Evolutionary conservation across 2,329 filamentous ascomycete species (phyloP).

Genomic region (Colletotrichum sidae): DNA sequence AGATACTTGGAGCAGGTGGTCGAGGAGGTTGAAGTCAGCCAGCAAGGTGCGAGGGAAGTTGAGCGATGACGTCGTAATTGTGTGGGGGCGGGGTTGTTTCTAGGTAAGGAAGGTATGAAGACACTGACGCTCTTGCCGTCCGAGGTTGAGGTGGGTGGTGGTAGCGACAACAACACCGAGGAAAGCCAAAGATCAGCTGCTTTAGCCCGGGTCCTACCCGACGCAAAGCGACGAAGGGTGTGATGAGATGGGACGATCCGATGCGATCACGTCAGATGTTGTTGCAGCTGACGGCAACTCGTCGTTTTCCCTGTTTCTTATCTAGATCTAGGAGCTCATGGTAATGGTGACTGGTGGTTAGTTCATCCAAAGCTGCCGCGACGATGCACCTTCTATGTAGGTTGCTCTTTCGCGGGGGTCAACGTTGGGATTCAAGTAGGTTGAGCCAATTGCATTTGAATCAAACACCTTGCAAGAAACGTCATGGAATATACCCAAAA

Average conservation of each 20-base stretch:
- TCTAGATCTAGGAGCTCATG: background rate
- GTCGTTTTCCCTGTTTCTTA: constrained; percentile 6
- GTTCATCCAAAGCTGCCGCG: no score
- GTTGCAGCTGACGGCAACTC: constrained; percentile 5
- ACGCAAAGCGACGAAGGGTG: constrained; percentile 15
- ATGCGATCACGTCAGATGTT: constrained; percentile 9
- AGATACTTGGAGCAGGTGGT: background rate
- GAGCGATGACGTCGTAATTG: constrained; percentile 32
- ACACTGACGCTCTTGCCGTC: no score
- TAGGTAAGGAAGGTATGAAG: no score
- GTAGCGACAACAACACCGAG: no score
- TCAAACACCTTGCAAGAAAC: no score
- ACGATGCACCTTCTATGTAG: no score
- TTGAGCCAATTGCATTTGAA: no score
- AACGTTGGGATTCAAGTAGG: no score
- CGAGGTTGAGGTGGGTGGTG: no score
- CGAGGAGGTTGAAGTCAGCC: background rate
- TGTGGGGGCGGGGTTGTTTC: constrained; percentile 30
- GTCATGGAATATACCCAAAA: no score
- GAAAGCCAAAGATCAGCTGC: no score
- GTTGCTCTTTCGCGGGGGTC: no score
- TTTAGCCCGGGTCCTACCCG: constrained; percentile 4
- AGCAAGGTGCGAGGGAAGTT: constrained; percentile 5
- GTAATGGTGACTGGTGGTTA: background rate
- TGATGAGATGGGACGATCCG: background rate